These are phyloP conservation scores for Microstroma glucosiphilum DNA, from an alignment of 1,284 basidiomycete genomes.

Conservation along the genomic window DNA sequence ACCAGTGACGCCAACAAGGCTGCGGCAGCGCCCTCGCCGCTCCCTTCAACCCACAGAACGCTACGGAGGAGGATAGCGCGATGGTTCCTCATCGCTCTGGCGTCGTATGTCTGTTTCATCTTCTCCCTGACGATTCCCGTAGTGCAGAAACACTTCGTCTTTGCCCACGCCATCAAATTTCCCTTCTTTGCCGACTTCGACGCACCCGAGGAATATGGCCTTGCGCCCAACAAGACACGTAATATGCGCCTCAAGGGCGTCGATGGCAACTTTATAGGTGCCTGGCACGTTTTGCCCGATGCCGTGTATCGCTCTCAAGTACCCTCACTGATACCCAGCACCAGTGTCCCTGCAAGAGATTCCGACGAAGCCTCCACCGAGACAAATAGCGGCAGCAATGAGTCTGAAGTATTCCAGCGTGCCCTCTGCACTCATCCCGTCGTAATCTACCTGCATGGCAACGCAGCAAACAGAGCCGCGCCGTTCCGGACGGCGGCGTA, in stretches of 20 bases:
- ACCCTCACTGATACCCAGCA: background rate
- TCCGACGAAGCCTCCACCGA: slow-evolving; percentile 18
- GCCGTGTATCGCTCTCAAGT: slow-evolving; percentile 30
- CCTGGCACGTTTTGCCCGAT: slow-evolving; percentile 81
- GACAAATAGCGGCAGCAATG: too few relatives aligned
- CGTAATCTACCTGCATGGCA: slow-evolving; percentile 83
- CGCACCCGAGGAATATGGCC: slow-evolving; percentile 19
- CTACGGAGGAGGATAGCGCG: too few relatives aligned
- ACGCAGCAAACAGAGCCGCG: slow-evolving; percentile 70
- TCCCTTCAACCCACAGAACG: too few relatives aligned
- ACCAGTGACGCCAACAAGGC: too few relatives aligned
- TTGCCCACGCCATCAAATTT: slow-evolving; percentile 27
- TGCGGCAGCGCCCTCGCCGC: too few relatives aligned
- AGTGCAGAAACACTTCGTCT: slow-evolving; percentile 18
- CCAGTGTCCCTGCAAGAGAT: background rate
- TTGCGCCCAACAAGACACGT: slow-evolving; percentile 67
- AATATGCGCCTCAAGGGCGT: slow-evolving; percentile 66
- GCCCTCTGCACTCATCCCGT: slow-evolving; percentile 59
- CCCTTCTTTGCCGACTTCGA: slow-evolving; percentile 23
- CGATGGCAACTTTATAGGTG: slow-evolving; percentile 71
- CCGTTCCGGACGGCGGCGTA: slow-evolving; percentile 63
- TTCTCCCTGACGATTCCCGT: too few relatives aligned
- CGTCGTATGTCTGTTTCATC: too few relatives aligned
- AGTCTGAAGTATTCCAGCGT: slow-evolving; percentile 6
- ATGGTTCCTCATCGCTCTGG: too few relatives aligned